Conservation (phyloP, 2,329 filamentous ascomycete species). For the Colletotrichum australisinense region DNA sequence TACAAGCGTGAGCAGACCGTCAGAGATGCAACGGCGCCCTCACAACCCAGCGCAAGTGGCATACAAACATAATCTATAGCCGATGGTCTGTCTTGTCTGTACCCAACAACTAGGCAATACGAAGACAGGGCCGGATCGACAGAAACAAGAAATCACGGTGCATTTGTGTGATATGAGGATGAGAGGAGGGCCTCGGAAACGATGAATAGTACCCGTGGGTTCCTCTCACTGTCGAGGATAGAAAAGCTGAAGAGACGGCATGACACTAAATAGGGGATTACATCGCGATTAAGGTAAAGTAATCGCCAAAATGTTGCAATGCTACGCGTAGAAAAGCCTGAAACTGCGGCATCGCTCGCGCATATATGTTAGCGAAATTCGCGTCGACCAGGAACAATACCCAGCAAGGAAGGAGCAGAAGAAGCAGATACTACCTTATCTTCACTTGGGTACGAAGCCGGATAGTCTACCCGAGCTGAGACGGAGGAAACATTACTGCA, state of each 20-base stretch:
- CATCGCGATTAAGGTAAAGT: not conserved
- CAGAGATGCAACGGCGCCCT: conserved; percentile 51
- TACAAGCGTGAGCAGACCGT: conserved; percentile 92
- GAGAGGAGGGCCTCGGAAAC: not conserved
- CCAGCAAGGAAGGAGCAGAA: not conserved
- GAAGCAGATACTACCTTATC: not conserved
- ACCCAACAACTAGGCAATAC: not conserved
- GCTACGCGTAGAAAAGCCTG: not conserved
- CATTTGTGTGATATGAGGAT: not conserved
- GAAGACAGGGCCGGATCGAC: not conserved
- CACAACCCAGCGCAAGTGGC: not conserved
- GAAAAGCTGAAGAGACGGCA: not conserved
- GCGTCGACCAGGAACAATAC: not conserved
- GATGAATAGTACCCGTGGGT: not conserved
- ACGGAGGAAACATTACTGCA: not conserved
- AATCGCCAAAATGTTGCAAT: not conserved
- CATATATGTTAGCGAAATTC: not conserved
- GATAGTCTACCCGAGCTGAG: not conserved
- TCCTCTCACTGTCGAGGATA: not conserved
- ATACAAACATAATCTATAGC: not conserved
- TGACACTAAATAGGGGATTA: not conserved
- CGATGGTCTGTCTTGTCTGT: not conserved
- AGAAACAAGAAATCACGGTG: not conserved
- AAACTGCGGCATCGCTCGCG: not conserved
- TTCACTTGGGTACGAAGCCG: not conserved